Conservation (phyloP, 2,329 filamentous ascomycete genomes). For the Monosporascus sp. region DNA sequence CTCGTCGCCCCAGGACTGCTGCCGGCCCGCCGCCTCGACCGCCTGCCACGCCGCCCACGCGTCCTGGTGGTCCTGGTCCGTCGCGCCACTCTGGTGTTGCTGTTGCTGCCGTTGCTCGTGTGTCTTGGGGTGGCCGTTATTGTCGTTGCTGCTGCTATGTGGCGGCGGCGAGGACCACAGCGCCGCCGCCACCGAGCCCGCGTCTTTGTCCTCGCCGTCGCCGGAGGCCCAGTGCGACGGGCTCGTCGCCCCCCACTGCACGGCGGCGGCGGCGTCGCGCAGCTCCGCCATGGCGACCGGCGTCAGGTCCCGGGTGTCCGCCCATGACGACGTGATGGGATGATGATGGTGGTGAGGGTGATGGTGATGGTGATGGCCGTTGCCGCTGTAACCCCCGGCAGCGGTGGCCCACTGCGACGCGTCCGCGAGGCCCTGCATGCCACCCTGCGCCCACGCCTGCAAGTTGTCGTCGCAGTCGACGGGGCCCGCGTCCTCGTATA, state of each 20-base stretch:
- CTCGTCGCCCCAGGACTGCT: background rate
- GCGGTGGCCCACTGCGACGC: background rate
- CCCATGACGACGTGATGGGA: background rate
- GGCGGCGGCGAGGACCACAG: slow-evolving; percentile 19
- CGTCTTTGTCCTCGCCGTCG: background rate
- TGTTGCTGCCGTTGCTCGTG: slow-evolving; percentile 1
- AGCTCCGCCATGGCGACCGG: background rate
- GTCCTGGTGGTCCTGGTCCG: slow-evolving; percentile 8
- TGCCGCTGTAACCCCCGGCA: background rate
- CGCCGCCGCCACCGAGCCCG: too few species aligned
- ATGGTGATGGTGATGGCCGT: background rate
- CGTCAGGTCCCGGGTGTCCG: background rate
- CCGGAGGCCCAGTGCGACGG: background rate
- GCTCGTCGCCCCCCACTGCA: background rate
- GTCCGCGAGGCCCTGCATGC: background rate
- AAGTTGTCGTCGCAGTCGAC: slow-evolving; percentile 10
- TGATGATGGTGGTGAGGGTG: background rate
- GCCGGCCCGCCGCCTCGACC: slow-evolving; percentile 5
- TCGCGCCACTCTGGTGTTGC: background rate
- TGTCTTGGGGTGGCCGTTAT: background rate
- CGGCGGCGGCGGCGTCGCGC: background rate
- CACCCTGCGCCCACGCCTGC: slow-evolving; percentile 2
- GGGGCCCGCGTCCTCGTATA: slow-evolving; percentile 4
- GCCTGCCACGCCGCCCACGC: slow-evolving; percentile 14
- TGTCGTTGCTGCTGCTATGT: too few species aligned